Percentiles rank a stretch among this genome's conserved stretches.
Conservation (phyloP, 1,139 yeast genomes). For the Magnusiomyces sp. region DNA sequence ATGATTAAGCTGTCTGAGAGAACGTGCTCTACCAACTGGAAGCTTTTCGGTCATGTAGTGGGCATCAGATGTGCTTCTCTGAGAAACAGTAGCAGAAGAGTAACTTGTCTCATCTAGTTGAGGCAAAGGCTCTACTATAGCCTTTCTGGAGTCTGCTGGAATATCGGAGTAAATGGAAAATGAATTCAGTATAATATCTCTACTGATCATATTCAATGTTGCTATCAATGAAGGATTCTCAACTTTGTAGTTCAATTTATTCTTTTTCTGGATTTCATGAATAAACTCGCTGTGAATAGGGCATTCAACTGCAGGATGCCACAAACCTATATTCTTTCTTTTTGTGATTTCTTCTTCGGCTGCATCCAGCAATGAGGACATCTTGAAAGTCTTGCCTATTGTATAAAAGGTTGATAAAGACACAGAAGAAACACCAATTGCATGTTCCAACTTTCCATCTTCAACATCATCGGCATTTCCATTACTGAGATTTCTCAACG, state of each 20-base stretch:
- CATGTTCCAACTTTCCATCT: conserved; percentile 18
- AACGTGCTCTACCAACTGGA: conserved; percentile 17
- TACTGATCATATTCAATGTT: neutral
- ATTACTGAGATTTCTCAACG: neutral
- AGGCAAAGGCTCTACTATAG: conserved; percentile 2
- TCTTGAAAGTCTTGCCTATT: conserved; percentile 17
- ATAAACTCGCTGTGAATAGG: neutral
- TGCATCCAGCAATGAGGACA: conserved; percentile 13
- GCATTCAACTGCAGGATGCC: conserved; percentile 6
- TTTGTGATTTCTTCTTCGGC: neutral
- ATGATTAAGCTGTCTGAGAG: conserved; percentile 18
- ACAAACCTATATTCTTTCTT: conserved; percentile 1
- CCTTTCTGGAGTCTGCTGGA: conserved; percentile 3
- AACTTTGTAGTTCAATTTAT: neutral
- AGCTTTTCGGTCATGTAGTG: neutral
- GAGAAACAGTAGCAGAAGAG: neutral
- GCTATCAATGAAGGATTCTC: neutral
- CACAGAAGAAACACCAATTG: conserved; percentile 19
- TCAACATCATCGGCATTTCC: conserved; percentile 1
- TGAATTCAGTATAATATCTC: neutral
- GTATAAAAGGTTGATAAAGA: conserved; percentile 20
- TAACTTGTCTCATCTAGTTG: neutral
- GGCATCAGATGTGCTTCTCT: neutral
- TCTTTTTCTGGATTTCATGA: neutral
- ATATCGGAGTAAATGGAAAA: neutral